Percentiles rank a stretch among this genome's conserved stretches.
Conservation (phyloP, 1,284 basidiomycete species). For the Ustilago lituana region DNA sequence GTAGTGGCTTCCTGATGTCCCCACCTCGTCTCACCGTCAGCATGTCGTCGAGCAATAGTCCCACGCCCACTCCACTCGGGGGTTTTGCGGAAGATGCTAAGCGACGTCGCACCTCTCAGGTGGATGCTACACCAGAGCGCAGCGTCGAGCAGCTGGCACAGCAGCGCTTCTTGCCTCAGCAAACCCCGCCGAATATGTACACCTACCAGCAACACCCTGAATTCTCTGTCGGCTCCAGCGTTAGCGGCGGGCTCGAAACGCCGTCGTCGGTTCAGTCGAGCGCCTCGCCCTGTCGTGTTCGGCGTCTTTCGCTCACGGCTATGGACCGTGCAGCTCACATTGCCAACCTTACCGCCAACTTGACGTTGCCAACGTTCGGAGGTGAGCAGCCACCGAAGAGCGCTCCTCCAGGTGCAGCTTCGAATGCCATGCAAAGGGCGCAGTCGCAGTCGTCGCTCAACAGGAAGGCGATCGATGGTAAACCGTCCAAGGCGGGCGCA, state of each 20-base stretch:
- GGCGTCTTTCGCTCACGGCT: constrained; percentile 40
- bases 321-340: constrained; percentile 42
- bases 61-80: constrained; percentile 14
- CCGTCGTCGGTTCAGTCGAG: constrained; percentile 44
- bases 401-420: constrained; percentile 41
- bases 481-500: constrained; percentile 15
- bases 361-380: constrained; percentile 29
- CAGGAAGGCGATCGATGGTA: constrained; percentile 12
- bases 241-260: constrained; percentile 34
- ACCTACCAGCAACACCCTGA: constrained; percentile 43
- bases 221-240: constrained; percentile 48
- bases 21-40: constrained; percentile 60
- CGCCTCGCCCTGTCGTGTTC: constrained; percentile 32
- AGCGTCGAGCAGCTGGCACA: constrained; percentile 27
- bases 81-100: constrained; percentile 48
- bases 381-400: constrained; percentile 42
- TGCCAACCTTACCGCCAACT: constrained; percentile 50
- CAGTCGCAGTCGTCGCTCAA: constrained; percentile 25
- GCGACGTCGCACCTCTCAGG: constrained; percentile 44
- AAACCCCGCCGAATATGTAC: constrained; percentile 52
- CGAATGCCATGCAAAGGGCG: constrained; percentile 50
- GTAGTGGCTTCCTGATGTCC: constrained; percentile 58
- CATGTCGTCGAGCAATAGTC: constrained; percentile 35
- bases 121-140: constrained; percentile 38
- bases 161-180: constrained; percentile 43